Evolutionary conservation across 129 eudicot species (phyloP).

Genomic region (Escallonia rubra): DNA sequence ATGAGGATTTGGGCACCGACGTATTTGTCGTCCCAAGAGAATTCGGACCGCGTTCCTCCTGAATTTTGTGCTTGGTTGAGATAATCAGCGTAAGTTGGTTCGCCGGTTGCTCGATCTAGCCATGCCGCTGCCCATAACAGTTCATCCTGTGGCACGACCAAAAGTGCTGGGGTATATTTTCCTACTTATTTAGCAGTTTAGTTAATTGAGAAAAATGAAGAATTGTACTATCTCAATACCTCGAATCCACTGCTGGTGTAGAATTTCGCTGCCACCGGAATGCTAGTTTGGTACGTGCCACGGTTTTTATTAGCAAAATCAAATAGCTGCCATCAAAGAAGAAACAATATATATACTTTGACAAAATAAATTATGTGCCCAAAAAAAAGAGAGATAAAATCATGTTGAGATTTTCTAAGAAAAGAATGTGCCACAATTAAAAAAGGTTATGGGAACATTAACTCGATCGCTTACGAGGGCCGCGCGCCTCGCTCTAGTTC

Average conservation of each 20-base stretch:
- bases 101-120: slow-evolving; percentile 68
- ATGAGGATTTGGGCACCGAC: slow-evolving; percentile 61
- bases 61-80: slow-evolving; percentile 35
- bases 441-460: too few species aligned
- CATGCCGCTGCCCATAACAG: slow-evolving; percentile 78
- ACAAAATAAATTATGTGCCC: too few species aligned
- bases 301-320: slow-evolving; percentile 4
- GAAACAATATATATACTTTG: too few species aligned
- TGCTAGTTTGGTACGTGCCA: slow-evolving; percentile 61
- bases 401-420: too few species aligned
- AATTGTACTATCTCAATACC: not conserved
- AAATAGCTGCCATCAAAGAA: slow-evolving; percentile 5
- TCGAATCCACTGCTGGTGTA: not conserved
- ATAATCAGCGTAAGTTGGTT: slow-evolving; percentile 39
- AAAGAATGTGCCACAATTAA: too few species aligned
- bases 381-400: too few species aligned
- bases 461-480: too few species aligned
- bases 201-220: not conserved
- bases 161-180: not conserved
- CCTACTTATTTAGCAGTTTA: not conserved
- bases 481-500: not conserved
- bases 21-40: slow-evolving; percentile 78
- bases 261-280: slow-evolving; percentile 28
- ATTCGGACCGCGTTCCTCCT: slow-evolving; percentile 65
- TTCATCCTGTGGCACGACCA: slow-evolving; percentile 38